Conservation (phyloP, 108 stramenopile genomes). For the Cyclotella kingstonii region DNA sequence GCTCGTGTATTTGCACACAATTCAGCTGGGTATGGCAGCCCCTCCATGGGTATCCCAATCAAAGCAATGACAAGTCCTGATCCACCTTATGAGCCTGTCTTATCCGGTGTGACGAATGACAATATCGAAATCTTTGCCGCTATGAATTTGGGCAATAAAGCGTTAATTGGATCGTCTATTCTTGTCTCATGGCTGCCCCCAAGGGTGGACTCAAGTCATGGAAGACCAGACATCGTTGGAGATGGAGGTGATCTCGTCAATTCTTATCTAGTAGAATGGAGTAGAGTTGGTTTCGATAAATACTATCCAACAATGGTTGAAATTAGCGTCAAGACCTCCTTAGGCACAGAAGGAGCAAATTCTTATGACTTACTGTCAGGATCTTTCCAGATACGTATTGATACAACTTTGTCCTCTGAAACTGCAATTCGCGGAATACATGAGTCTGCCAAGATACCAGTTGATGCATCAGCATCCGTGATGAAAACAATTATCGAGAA, state of each 20-base stretch:
- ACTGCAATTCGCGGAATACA: slow-evolving; percentile 24
- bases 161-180: slow-evolving; percentile 43
- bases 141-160: slow-evolving; percentile 16
- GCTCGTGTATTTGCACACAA: slow-evolving; percentile 71
- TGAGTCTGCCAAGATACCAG: slow-evolving; percentile 41
- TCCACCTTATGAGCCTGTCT: slow-evolving; percentile 46
- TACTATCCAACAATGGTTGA: slow-evolving; percentile 41
- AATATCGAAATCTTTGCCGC: slow-evolving; percentile 11
- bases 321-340: slow-evolving; percentile 32
- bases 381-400: slow-evolving; percentile 33
- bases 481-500: slow-evolving; percentile 72
- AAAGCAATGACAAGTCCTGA: slow-evolving; percentile 55
- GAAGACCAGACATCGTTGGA: slow-evolving; percentile 47
- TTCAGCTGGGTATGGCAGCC: slow-evolving; percentile 44
- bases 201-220: slow-evolving; percentile 34
- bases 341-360: slow-evolving; percentile 21
- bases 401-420: slow-evolving; percentile 19
- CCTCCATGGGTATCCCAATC: slow-evolving; percentile 35
- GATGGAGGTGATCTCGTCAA: slow-evolving; percentile 52
- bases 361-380: slow-evolving; percentile 32
- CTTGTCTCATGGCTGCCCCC: slow-evolving; percentile 50
- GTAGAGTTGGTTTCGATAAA: slow-evolving; percentile 37
- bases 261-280: slow-evolving; percentile 59
- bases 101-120: slow-evolving; percentile 28
- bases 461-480: slow-evolving; percentile 24